A percentile compares a stretch with the other conserved stretches of the same genome.
These are phyloP conservation scores for Rhytidhysteron rufulum DNA, from an alignment of 2,329 filamentous ascomycete genomes.

Conservation along the genomic window DNA sequence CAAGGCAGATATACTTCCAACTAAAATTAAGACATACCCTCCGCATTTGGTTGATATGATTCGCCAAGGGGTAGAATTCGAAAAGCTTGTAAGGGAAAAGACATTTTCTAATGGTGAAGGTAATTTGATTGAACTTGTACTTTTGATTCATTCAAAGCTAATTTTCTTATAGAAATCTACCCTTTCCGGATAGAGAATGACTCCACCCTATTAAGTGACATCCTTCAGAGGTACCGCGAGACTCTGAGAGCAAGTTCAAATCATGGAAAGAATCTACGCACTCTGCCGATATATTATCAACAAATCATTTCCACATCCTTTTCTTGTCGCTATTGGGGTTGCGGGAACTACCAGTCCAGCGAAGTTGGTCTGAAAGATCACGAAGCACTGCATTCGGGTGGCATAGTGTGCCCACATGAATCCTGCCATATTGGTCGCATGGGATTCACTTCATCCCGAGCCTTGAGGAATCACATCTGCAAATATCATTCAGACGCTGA, in stretches of 20 bases:
- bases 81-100: neutral
- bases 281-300: neutral
- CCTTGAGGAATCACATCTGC: neutral
- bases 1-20: neutral
- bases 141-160: neutral
- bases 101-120: neutral
- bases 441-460: neutral
- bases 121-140: neutral
- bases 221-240: neutral
- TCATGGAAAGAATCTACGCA: neutral
- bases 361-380: neutral
- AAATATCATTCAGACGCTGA: neutral
- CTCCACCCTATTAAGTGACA: neutral
- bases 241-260: neutral
- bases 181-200: neutral
- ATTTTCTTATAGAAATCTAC: neutral
- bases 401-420: neutral
- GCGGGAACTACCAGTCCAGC: neutral
- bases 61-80: neutral
- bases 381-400: neutral
- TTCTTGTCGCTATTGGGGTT: conserved; percentile 1
- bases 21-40: neutral
- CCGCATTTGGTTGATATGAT: neutral
- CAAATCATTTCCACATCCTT: neutral
- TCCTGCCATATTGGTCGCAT: neutral